Base-by-base conservation (phyloP, 257 asterid genomes). In the Gardenia jasminoides region DNA sequence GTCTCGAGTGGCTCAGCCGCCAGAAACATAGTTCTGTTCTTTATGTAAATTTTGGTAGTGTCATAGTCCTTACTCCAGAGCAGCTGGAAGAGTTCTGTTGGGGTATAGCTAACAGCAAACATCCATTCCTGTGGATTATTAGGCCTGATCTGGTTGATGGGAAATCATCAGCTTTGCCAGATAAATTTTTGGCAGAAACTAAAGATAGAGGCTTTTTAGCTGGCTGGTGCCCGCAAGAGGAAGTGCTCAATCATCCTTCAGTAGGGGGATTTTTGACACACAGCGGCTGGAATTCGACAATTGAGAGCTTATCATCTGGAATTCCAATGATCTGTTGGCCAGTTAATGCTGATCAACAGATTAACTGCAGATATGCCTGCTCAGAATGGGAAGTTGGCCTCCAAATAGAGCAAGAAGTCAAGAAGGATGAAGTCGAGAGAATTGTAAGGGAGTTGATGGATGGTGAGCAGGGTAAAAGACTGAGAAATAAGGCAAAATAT, bases 251-350 rank as follows among this genome's bases (percentile, higher is more conserved):
- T 43, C 83, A 80, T 39, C 79, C 62, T 0, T 61, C 79, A 0
- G 20, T 80, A 0, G 79, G 83, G 0, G 83, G 36, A 0, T 80
- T 80, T 44, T 67, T 80, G 47, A 80, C 75, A 0, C 83, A 80
- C 56, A 65, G 79, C 15, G 83, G 83, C 17, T 80, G 83, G 83
- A 74, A 80, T 50, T 80, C 83, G 6, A 31, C 67, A 0, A 46
- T 74, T 1, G 83, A 80, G 12, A 73, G 83, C 73, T 33, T 67
- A 61, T 59, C 79, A 0, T 58, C 69, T 10, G 75, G 83, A 20
- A 79, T 80, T 30, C 69, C 83, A 1, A 24, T 80, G 83, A 28
- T 80, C 19, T 80, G 83, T 20, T 80, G 79, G 83, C 73, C 79
- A 3, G 74, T 74, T 74, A 66, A 74, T n/a, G 79, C 69, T 0